These are phyloP conservation scores for Calonectria pauciramosa DNA, from an alignment of 2,329 filamentous ascomycete genomes.

Conservation along the genomic window DNA sequence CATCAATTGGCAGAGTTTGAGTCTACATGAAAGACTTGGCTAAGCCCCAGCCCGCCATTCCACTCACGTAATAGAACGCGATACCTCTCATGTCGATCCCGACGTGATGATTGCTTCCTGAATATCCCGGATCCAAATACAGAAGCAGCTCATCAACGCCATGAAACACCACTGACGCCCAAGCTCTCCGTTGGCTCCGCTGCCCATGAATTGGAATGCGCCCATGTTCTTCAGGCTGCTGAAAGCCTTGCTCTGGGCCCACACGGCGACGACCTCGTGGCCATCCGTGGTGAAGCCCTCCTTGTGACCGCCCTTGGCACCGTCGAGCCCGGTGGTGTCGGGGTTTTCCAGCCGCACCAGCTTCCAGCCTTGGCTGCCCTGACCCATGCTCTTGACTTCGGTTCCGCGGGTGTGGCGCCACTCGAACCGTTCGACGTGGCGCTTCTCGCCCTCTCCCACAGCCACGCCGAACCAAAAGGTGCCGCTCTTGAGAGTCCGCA, in stretches of 20 bases:
- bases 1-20: too few species aligned
- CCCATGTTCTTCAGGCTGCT: not conserved
- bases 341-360: conserved; percentile 38
- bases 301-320: not conserved
- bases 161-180: not conserved
- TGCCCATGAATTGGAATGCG: not conserved
- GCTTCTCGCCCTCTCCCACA: not conserved
- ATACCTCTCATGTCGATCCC: not conserved
- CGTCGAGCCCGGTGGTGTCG: not conserved
- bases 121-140: not conserved
- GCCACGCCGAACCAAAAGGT: conserved; percentile 20
- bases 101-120: not conserved
- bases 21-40: too few species aligned
- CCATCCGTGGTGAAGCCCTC: not conserved
- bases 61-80: not conserved
- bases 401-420: conserved; percentile 27
- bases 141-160: not conserved
- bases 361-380: conserved; percentile 52
- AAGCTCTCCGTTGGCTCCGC: not conserved
- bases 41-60: too few species aligned
- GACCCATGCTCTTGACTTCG: conserved; percentile 21
- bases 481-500: not conserved
- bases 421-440: conserved; percentile 9
- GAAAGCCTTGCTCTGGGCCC: not conserved
- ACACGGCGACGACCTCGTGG: not conserved